Base-by-base conservation (phyloP, 305 asterid genomes). In the Fraxinus dipetala region DNA sequence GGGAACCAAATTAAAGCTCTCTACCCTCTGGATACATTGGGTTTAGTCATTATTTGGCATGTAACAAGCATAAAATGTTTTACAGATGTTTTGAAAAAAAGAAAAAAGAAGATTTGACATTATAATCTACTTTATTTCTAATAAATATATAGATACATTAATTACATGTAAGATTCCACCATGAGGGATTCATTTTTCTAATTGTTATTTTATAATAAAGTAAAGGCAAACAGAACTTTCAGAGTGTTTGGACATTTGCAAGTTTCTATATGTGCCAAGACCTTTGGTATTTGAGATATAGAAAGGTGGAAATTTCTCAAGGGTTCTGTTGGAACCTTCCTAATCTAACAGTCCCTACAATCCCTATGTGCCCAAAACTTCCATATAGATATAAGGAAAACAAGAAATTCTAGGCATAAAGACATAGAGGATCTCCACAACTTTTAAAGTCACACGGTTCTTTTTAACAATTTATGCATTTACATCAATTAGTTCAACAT, bases 221-320 rank as follows among this genome's bases (percentile, higher is more conserved):
- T 79, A 63, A 83, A 73, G 24, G 67, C 9, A 7, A 43, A 35
- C 35, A 75, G 83, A 84, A 84, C 75, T 81, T 61, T 76, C 81
- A 67, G 35, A 61, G 87, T 56, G 81, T 78, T 79, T 79, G 85
- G 86, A 80, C 88, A 83, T 81, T 86, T 3, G 85, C 83, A 79
- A 79, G 85, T 83, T 83, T 80, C 87, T 38, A 79, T 75, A 86
- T 45, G 74, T 59, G 88, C 18, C 51, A 78, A 31, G 32, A 73
- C 16, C 92, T 87, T 89, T 87, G 70, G 82, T 61, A 87, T 84
- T 85, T 86, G 81, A 82, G 90, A 88, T 83, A 87, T 83, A 80
- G 54, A 84, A 83, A 79, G 82, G 61, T 24, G 20, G 75, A 85
- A 67, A 2, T 76, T 87, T 82, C 75, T 51, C 70, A 14, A 5